Conservation (phyloP, 306 rosid genomes). For the Dalbergia cochinchinensis region DNA sequence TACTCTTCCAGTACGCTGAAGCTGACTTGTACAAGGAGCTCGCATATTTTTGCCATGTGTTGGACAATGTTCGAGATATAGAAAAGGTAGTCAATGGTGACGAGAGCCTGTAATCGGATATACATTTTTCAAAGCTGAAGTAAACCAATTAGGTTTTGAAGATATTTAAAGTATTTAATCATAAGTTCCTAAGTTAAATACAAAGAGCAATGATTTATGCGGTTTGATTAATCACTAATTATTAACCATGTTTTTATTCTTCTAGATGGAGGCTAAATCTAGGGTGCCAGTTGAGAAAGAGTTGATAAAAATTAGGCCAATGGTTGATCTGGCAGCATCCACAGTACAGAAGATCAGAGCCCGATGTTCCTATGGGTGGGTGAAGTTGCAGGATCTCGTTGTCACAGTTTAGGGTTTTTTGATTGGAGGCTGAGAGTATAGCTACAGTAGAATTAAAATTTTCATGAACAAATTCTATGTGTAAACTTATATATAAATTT, state of each 20-base stretch:
- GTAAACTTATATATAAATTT: too few species aligned
- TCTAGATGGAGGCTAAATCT: constrained; percentile 65
- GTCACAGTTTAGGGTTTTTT: constrained; percentile 46
- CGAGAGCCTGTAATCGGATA: not conserved
- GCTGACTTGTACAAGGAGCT: constrained; percentile 88
- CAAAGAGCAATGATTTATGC: too few species aligned
- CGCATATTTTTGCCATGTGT: constrained; percentile 73
- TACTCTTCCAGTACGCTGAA: constrained; percentile 76
- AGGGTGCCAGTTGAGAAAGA: constrained; percentile 72
- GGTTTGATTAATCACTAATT: constrained; percentile 26
- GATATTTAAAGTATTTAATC: too few species aligned
- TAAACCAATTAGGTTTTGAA: not conserved
- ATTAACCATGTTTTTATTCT: not conserved
- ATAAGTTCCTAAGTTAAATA: too few species aligned
- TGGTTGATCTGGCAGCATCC: constrained; percentile 69
- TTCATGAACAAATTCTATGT: too few species aligned
- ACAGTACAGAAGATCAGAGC: constrained; percentile 71
- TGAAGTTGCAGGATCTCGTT: constrained; percentile 69
- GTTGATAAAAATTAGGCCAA: constrained; percentile 68
- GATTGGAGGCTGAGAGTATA: too few species aligned
- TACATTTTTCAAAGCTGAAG: constrained; percentile 17
- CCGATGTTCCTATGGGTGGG: constrained; percentile 89
- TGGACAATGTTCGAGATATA: constrained; percentile 66
- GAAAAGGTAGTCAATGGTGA: constrained; percentile 71
- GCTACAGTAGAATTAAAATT: too few species aligned